phyloP scores from a whole-genome alignment of 768 basidiomycete species.

The Suillus subluteus region DNA sequence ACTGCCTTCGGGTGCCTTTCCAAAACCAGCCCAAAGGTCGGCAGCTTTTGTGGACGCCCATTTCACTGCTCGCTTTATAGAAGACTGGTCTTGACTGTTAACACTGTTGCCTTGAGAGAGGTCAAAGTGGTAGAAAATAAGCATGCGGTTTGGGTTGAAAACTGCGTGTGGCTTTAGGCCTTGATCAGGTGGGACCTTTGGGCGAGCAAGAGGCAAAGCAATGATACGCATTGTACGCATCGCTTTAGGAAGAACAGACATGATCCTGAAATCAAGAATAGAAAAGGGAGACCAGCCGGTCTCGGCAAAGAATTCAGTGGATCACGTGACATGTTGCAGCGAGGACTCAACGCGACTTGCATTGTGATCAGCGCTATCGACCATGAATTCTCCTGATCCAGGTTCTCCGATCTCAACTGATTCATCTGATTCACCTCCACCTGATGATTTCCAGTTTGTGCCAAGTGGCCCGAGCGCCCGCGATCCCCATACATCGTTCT shows the following conservation, averaged over 20 bases:
- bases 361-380: background rate
- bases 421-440: constrained; percentile 41
- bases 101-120: constrained; percentile 36
- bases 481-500: constrained; percentile 30
- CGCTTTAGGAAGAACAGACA: constrained; percentile 20
- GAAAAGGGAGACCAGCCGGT: background rate
- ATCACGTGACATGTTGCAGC: constrained; percentile 7
- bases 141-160: constrained; percentile 22
- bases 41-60: constrained; percentile 57
- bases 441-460: constrained; percentile 36
- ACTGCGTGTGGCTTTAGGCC: constrained; percentile 14
- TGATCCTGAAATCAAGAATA: constrained; percentile 12
- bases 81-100: constrained; percentile 37
- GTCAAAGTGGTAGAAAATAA: constrained; percentile 48
- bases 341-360: background rate
- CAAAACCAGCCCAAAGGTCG: constrained; percentile 66
- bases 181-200: constrained; percentile 18
- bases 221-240: constrained; percentile 46
- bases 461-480: constrained; percentile 18
- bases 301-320: background rate
- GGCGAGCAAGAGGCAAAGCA: constrained; percentile 46
- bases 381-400: constrained; percentile 43
- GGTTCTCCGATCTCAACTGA: constrained; percentile 40
- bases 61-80: constrained; percentile 36
- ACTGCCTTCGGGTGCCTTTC: constrained; percentile 61